Evolutionary conservation across 345 rosid species (phyloP).

Genomic region (Dovyalis caffra): DNA sequence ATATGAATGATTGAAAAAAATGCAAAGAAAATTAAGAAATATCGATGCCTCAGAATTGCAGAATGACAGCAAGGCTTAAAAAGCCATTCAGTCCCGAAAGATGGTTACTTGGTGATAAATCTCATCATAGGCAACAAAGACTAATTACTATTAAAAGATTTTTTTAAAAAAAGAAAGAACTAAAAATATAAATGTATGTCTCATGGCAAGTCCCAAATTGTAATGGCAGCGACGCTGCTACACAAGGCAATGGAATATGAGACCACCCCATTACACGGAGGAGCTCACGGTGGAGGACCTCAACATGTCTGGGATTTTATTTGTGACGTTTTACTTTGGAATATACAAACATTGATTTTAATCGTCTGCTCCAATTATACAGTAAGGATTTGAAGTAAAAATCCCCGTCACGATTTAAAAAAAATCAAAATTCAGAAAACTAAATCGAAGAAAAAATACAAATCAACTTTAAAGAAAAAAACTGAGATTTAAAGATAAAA

Average conservation of each 20-base stretch:
- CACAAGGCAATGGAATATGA: conserved; percentile 4
- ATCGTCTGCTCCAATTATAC: background rate
- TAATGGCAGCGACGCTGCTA: conserved; percentile 3
- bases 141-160: background rate
- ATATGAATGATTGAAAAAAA: background rate
- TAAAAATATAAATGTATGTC: background rate
- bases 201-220: background rate
- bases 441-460: no score
- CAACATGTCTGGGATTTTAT: background rate
- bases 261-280: background rate
- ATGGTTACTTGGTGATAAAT: conserved; percentile 31
- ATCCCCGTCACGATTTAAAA: background rate
- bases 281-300: background rate
- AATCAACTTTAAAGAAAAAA: no score
- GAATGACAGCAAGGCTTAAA: conserved; percentile 42
- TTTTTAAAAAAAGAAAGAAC: background rate
- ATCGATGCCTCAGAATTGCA: conserved; percentile 51
- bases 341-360: background rate
- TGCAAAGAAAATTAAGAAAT: background rate
- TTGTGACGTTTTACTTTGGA: background rate
- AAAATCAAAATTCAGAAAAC: background rate
- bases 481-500: no score
- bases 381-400: background rate
- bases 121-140: conserved; percentile 38
- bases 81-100: conserved; percentile 63